Conservation (phyloP, 768 basidiomycete genomes). For the Hygrocybe punicea region DNA sequence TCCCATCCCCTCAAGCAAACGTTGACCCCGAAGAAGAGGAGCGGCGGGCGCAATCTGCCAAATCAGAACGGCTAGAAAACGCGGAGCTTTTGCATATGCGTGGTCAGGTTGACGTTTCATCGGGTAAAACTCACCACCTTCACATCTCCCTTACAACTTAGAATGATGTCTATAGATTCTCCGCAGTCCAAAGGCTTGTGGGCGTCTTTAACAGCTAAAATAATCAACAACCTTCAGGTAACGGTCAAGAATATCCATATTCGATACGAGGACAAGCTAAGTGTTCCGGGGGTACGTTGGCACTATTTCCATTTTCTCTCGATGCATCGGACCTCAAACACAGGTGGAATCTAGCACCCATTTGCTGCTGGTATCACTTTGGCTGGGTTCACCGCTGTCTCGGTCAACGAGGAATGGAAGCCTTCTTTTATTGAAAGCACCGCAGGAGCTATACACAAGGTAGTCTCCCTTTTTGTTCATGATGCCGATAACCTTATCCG, state of each 20-base stretch:
- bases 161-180: slow-evolving; percentile 40
- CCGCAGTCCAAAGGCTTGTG: slow-evolving; percentile 82
- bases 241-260: slow-evolving; percentile 95
- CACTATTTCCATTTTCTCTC: background rate
- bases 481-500: slow-evolving; percentile 1
- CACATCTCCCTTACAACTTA: background rate
- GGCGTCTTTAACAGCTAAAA: slow-evolving; percentile 78
- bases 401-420: slow-evolving; percentile 85
- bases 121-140: slow-evolving; percentile 37
- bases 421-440: slow-evolving; percentile 91
- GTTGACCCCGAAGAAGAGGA: slow-evolving; percentile 84
- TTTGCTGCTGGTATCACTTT: slow-evolving; percentile 91
- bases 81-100: slow-evolving; percentile 79
- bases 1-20: slow-evolving; percentile 68
- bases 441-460: slow-evolving; percentile 86
- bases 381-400: slow-evolving; percentile 81
- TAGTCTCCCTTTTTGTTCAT: slow-evolving; percentile 20
- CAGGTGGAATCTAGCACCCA: slow-evolving; percentile 65
- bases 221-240: slow-evolving; percentile 94
- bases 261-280: slow-evolving; percentile 92
- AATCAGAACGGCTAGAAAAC: slow-evolving; percentile 83
- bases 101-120: slow-evolving; percentile 48
- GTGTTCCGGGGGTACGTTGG: slow-evolving; percentile 81
- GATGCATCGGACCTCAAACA: slow-evolving; percentile 1
- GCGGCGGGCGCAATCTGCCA: slow-evolving; percentile 73